Base-by-base conservation (phyloP, 2,329 filamentous ascomycete species). In the Claviceps pazoutovae region DNA sequence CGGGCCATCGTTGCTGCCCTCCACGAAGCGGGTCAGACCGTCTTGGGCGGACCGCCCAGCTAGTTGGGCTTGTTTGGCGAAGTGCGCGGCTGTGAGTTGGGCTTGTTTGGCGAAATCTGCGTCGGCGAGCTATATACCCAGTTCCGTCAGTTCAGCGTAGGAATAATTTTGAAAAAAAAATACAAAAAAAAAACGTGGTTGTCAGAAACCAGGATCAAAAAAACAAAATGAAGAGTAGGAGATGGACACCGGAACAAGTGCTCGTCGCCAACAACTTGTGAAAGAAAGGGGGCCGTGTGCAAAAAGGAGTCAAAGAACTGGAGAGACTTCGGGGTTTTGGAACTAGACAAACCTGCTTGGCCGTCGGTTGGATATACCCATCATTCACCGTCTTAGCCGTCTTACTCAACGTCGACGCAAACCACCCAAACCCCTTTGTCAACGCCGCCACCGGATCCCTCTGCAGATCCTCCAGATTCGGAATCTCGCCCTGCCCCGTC, bases 391-490 rank as follows among this genome's bases (percentile, higher is more conserved):
- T 87, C 74, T 95, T 94, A 39, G 90, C 93, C 57, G 87, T 86
- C 74, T 93, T 95, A 26, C 82, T 83, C 43, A 97, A 88, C 13
- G 88, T 89, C 37, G 81, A 85, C 17, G 88, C 80, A 62, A 97
- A 88, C 89, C 93, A 97, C 8, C 91, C 91, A 61, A 97, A 94
- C 0, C 91, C 87, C 69, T 95, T 96, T 30, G 83, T 88, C 59
- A 98, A 68, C 16, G 91, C 89, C 1, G 80, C 90, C 56, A 97
- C 74, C 0, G 93, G 90, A 64, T 98, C 93, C 64, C 83, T 86
- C 67, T 95, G 88, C 63, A 97, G 80, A 51, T 97, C 91, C 51
- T 93, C 84, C n/a, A 93, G 71, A 13, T 81, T 81, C 0, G 86
- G 86, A 26, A 86, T 69, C 1, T 64, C 68, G 13, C 70, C 66